phyloP scores from a whole-genome alignment of 305 asterid species.

The Fraxinus baroniana region DNA sequence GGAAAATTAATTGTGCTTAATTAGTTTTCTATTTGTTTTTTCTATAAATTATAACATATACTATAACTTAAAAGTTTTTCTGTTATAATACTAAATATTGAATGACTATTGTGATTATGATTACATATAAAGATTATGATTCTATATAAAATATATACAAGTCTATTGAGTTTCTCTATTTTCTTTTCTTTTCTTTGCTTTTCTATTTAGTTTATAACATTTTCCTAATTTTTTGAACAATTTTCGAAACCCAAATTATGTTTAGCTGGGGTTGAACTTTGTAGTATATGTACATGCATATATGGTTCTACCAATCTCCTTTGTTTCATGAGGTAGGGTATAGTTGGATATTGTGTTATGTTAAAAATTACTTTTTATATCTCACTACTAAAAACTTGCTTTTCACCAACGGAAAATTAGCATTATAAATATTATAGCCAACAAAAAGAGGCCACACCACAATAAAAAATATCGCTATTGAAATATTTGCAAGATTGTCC shows the following conservation, averaged over 20 bases:
- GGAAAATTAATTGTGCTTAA: neutral
- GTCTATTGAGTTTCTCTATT: too few species aligned
- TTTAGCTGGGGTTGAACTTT: neutral
- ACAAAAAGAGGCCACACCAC: neutral
- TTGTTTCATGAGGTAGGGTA: neutral
- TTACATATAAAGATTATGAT: too few species aligned
- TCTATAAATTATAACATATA: too few species aligned
- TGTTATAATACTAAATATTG: neutral
- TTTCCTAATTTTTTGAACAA: neutral
- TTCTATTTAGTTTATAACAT: neutral
- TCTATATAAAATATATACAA: too few species aligned
- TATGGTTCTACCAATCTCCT: neutral
- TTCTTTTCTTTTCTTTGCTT: too few species aligned
- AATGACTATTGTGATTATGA: neutral
- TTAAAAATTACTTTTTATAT: too few species aligned
- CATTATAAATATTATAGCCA: neutral
- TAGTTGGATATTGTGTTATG: neutral
- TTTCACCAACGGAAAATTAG: too few species aligned
- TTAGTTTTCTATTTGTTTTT: neutral
- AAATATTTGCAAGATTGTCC: too few species aligned
- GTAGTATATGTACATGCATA: neutral
- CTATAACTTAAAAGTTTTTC: too few species aligned
- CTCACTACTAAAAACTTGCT: too few species aligned
- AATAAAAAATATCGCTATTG: too few species aligned
- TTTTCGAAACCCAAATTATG: neutral